Evolutionary conservation across 1,139 yeast genomes (phyloP), one percentile per base, ranked within the genome.

Genomic region (Saccharomyces hybrid): DNA sequence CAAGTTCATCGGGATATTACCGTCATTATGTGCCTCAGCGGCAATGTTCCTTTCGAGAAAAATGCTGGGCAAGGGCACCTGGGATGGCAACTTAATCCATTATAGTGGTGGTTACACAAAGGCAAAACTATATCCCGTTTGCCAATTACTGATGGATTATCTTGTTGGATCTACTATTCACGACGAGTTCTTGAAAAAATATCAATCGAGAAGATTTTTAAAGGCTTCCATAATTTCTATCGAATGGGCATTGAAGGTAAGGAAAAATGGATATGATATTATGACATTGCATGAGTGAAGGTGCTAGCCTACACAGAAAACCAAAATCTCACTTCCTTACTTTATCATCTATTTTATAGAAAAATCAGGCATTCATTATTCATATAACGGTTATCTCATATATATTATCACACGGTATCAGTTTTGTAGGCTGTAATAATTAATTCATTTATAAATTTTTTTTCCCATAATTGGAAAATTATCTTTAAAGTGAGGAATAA

Each of bases 101-200:
- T 90, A 89, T 70, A 83, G 95, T 28, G 96, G 96, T 41, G 96
- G 95, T n/a, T 89, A 88, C 71, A 79, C 83, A 38, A 84, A 83
- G 56, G 78, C 75, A 44, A 89, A 85, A 61, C 75, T 93, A 74
- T 76, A 76, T 61, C 84, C 84, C 47, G 82, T 88, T 59, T 80
- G 86, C 52, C 83, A 82, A 58, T 75, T 84, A 71, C 80, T 91
- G 62, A 77, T 87, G 64, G 86, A 84, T 66, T 90, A 87, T 70
- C 76, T 91, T 59, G 80, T 83, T 48, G 77, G 83, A 47, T 95
- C 95, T 14, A 88, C 88, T 48, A 82, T 81, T 56, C 96, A 90
- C 70, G 95, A 88, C 65, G 96, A 89, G 65, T 87, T 90, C 64
- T 89, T 88, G 75, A 87, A 87, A 67, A 93, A 93, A 72, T 91